Evolutionary conservation across 1,139 yeast genomes (phyloP).

Genomic region (Saccharomycopsis phalli): DNA sequence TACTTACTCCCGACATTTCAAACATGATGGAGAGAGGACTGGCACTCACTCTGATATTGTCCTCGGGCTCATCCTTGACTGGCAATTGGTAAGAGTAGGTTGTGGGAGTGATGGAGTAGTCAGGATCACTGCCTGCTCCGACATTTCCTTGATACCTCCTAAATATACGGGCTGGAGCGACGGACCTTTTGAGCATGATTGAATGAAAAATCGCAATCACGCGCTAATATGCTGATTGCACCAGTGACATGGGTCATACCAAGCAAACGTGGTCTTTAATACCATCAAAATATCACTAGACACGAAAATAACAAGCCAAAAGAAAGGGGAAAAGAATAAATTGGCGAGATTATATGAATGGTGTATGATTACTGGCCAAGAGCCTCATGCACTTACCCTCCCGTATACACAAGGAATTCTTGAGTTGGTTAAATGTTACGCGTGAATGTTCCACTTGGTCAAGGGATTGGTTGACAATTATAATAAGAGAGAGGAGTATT

Average conservation of each 20-base stretch:
- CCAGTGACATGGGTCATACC: too few relatives aligned
- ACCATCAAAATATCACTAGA: too few relatives aligned
- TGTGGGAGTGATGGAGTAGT: conserved; percentile 31
- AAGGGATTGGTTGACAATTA: conserved; percentile 49
- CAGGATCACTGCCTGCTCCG: conserved; percentile 21
- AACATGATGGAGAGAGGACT: conserved; percentile 16
- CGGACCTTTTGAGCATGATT: not conserved
- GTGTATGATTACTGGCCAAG: not conserved
- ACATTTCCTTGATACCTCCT: not conserved
- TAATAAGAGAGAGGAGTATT: conserved; percentile 56
- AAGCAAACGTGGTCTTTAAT: too few relatives aligned
- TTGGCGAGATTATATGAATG: too few relatives aligned
- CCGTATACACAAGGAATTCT: too few relatives aligned
- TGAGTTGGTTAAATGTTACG: too few relatives aligned
- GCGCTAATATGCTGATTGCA: too few relatives aligned
- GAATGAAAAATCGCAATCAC: not conserved
- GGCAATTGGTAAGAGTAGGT: conserved; percentile 31
- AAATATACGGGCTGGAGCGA: not conserved
- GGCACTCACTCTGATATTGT: conserved; percentile 21
- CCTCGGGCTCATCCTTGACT: conserved; percentile 17
- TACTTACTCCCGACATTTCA: conserved; percentile 21
- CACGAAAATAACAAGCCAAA: too few relatives aligned
- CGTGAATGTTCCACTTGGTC: conserved; percentile 61
- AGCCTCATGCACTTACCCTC: not conserved
- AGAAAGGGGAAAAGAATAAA: too few relatives aligned